Evolutionary conservation across 2,329 filamentous ascomycete genomes (phyloP), one percentile per base, ranked within the genome.

Genomic region (Dichotomopilus funicola): DNA sequence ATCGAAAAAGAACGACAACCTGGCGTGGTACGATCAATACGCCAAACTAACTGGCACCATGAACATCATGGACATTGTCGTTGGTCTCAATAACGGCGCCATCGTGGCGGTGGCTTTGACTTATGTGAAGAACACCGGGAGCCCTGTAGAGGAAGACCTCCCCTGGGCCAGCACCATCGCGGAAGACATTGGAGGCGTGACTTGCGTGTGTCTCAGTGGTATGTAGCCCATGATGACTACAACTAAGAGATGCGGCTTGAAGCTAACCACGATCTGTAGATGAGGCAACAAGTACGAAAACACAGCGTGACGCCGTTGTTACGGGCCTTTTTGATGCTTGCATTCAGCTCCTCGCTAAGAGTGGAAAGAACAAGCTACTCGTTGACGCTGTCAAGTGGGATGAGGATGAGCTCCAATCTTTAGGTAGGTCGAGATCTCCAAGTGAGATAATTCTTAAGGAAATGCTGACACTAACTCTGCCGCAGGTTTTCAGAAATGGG

Each of bases 21-120:
- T 81, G 61, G 80, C 80, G 44, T 82, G 80, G 78, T 82, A 78
- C 61, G 80, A 84, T 62, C 78, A 82, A 62, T 85, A 83, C 60
- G 74, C 73, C 54, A 75, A 72, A 59, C 70, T 81, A 8, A 73
- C 73, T 45, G 73, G 76, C 59, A 74, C 75, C 6, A 71, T 71
- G 49, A 70, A 76, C 59, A 70, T 81, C 41, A 70, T 72, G 47
- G 78, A 83, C 60, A 74, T 85, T 51, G 64, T 84, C n/a, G 59
- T 83, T 27, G 80, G 75, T 2, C 63, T 80, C 12, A 75, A 80
- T 44, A 72, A 73, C 34, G 68, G 71, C 19, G 70, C 64, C 1
- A 73, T 84, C 46, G 72, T 83, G 13, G 79, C 79, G 0, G 69
- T 75, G 1, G 81, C 80, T 34, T 70, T 85, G 49, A 78, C 77